Base-by-base conservation (phyloP, 495 filamentous ascomycete genomes). In the Mytilinidion resinicola region DNA sequence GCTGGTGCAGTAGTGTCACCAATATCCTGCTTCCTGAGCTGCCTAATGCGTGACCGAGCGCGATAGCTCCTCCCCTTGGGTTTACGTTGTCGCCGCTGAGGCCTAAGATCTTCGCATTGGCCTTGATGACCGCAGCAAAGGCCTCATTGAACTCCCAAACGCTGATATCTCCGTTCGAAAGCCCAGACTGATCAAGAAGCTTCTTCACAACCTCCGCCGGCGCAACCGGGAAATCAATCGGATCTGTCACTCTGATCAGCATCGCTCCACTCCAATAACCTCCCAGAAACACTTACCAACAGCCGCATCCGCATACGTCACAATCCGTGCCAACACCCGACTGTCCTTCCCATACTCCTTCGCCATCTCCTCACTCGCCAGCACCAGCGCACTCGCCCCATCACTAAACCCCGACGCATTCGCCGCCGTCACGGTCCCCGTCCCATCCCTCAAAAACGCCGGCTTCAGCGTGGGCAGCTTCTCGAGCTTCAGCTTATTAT, bases 141-240 rank as follows among this genome's bases (percentile, higher is more conserved):
- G 93, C 93, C 70, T 98, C 93, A 71, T 98, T 98, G 73, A 98
- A 93, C 72, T 98, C 93, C 91, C 92, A 96, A 3, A 96, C 74
- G 2, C 91, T 84, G 19, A 98, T 88, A 64, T 98, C 86, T 21
- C 93, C 85, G 73, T 89, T 86, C 48, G 81, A 86, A 60, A 98
- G 89, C 8, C 92, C 91, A 1, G 93, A 93, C 53, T 90, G 82
- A 68, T 87, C 81, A 44, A 98, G 75, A n/a, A 89, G 91, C 64
- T 95, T 84, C 2, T 91, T 90, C 1, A 98, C 91, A 0, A 91
- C 93, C 69, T 93, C 88, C 25, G 93, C 85, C 0, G 93, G 93
- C 7, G 93, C 93, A 19, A 96, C 77, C 19, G 93, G 92, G 77
- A 98, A 98, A 74, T 98, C 93, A 37, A 96, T 87, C 0, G 93